phyloP scores from a whole-genome alignment of 2,329 filamentous ascomycete species.

The Phaeosphaeria sp. region DNA sequence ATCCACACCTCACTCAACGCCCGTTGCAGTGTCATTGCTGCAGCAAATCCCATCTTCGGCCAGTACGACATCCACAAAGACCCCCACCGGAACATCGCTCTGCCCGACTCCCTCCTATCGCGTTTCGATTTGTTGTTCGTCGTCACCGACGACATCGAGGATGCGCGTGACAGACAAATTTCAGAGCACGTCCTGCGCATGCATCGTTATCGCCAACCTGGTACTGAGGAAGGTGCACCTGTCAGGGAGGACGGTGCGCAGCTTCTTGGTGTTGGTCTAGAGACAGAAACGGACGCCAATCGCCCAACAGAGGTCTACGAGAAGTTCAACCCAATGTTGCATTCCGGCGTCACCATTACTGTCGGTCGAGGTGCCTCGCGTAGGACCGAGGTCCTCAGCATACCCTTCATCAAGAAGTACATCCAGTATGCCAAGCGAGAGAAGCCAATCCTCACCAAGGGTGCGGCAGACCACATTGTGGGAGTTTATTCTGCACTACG shows the following conservation, averaged over 20 bases:
- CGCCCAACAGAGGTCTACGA: slow-evolving; percentile 88
- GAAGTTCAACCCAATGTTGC: slow-evolving; percentile 95
- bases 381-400: slow-evolving; percentile 87
- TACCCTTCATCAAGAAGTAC: slow-evolving; percentile 99
- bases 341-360: slow-evolving; percentile 83
- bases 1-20: slow-evolving; percentile 98
- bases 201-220: slow-evolving; percentile 92
- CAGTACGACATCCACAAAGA: slow-evolving; percentile 99
- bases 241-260: slow-evolving; percentile 88
- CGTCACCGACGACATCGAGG: slow-evolving; percentile 97
- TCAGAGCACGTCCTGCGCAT: slow-evolving; percentile 97
- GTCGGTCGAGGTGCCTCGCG: slow-evolving; percentile 75
- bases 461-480: slow-evolving; percentile 89
- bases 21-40: slow-evolving; percentile 93
- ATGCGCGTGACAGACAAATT: slow-evolving; percentile 85
- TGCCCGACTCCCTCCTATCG: slow-evolving; percentile 93
- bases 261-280: slow-evolving; percentile 83
- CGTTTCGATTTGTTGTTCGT: slow-evolving; percentile 99
- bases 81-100: slow-evolving; percentile 96
- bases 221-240: slow-evolving; percentile 91
- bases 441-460: slow-evolving; percentile 88
- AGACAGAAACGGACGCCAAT: slow-evolving; percentile 76
- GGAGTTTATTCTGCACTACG: slow-evolving; percentile 89
- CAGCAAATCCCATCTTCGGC: slow-evolving; percentile 96
- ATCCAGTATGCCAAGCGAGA: slow-evolving; percentile 96